phyloP scores from a whole-genome alignment of 179 eudicot species.

The Spinacia oleracea region DNA sequence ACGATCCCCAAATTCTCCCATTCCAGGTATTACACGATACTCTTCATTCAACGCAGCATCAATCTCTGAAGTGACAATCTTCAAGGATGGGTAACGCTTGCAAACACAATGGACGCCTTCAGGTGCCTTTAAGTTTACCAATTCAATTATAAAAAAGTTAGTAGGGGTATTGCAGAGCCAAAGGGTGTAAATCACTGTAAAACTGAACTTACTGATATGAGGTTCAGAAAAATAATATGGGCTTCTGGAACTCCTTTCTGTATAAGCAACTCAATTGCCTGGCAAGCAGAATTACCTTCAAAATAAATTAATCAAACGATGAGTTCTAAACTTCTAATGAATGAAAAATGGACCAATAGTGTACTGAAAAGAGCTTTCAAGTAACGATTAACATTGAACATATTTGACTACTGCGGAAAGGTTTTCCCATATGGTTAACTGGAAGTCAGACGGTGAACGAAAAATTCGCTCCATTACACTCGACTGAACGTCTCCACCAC shows the following conservation, averaged over 20 bases:
- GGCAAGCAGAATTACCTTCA: constrained; percentile 95
- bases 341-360: neutral
- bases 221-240: constrained; percentile 87
- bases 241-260: constrained; percentile 98
- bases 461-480: no score
- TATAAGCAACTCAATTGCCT: constrained; percentile 86
- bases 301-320: constrained; percentile 5
- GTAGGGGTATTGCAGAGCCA: neutral
- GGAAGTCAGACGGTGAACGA: neutral
- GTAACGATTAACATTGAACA: neutral
- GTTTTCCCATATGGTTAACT: no score
- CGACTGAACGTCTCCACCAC: no score
- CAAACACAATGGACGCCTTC: constrained; percentile 90
- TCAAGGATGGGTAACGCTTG: constrained; percentile 77
- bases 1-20: constrained; percentile 98
- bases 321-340: neutral
- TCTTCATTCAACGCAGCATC: constrained; percentile 80
- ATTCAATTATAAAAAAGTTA: neutral
- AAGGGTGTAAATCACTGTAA: neutral
- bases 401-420: no score
- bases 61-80: constrained; percentile 94
- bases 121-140: constrained; percentile 66
- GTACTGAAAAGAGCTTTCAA: neutral
- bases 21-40: constrained; percentile 89
- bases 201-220: constrained; percentile 70